These are phyloP conservation scores for Pulveroboletus sp. DNA, from an alignment of 768 basidiomycete genomes.

Conservation along the genomic window DNA sequence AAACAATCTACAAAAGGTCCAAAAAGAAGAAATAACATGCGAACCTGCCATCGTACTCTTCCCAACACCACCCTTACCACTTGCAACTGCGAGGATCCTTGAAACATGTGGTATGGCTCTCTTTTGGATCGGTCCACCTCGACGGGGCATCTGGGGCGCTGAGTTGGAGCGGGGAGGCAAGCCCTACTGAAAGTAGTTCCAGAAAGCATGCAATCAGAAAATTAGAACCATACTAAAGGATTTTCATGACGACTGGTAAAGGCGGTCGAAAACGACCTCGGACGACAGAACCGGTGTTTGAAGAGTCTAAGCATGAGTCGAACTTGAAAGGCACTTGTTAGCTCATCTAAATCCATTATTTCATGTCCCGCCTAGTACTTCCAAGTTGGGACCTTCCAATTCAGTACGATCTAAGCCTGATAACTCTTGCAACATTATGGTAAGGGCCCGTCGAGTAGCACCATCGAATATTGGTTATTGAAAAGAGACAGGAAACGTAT, in stretches of 20 bases:
- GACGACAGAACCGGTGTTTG: not conserved
- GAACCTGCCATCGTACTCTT: conserved; percentile 90
- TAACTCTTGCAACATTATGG: conserved; percentile 8
- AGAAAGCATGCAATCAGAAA: not conserved
- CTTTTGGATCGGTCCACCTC: conserved; percentile 49
- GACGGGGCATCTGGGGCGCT: conserved; percentile 59
- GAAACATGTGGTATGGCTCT: conserved; percentile 66
- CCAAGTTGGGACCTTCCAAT: too few species aligned
- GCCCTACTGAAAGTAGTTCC: conserved; percentile 29
- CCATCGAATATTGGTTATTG: not conserved
- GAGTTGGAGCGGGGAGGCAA: conserved; percentile 29
- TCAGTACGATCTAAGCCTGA: not conserved
- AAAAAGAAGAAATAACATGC: conserved; percentile 11
- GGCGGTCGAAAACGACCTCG: conserved; percentile 17
- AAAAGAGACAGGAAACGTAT: conserved; percentile 43
- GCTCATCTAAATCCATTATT: too few species aligned
- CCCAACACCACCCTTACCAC: conserved; percentile 94
- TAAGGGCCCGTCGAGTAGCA: not conserved
- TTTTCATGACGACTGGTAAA: conserved; percentile 42
- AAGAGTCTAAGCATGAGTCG: conserved; percentile 8
- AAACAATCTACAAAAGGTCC: conserved; percentile 4
- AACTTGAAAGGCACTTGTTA: too few species aligned
- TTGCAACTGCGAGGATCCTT: conserved; percentile 78
- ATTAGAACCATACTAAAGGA: conserved; percentile 42
- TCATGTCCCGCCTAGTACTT: too few species aligned